A percentile compares a stretch with the other conserved stretches of the same genome.
phyloP scores from a whole-genome alignment of 371 early-diverging fungal genomes.

The Gilbertella persicaria region DNA sequence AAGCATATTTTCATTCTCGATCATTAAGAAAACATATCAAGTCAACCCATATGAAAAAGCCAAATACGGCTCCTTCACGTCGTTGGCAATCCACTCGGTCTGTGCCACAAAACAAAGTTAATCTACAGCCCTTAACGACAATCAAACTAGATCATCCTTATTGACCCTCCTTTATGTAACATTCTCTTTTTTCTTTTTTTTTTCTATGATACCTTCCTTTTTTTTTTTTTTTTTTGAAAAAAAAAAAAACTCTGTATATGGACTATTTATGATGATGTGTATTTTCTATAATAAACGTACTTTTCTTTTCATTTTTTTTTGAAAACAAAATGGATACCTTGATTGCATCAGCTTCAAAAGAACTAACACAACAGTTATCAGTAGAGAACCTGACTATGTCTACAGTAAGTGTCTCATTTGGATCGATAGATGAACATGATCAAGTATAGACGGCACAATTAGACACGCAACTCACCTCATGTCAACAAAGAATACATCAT shows the following conservation, averaged over 20 bases:
- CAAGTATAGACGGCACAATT: background rate
- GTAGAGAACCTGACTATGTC: too few relatives aligned
- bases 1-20: slow-evolving; percentile 77
- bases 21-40: slow-evolving; percentile 69
- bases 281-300: too few relatives aligned
- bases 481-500: background rate
- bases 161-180: background rate
- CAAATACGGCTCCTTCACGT: slow-evolving; percentile 9
- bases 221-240: too few relatives aligned
- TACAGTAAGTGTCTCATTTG: too few relatives aligned
- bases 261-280: too few relatives aligned
- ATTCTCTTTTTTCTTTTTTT: background rate
- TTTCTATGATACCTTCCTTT: too few relatives aligned
- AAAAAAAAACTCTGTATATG: too few relatives aligned
- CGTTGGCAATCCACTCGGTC: slow-evolving; percentile 15
- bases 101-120: slow-evolving; percentile 3
- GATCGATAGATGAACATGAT: too few relatives aligned
- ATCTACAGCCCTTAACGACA: slow-evolving; percentile 6
- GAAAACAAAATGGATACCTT: too few relatives aligned
- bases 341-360: too few relatives aligned
- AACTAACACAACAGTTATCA: too few relatives aligned
- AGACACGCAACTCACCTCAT: background rate
- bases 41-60: slow-evolving; percentile 16
- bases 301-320: too few relatives aligned
- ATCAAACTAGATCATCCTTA: background rate